Evolutionary conservation across 345 rosid genomes (phyloP).

Genomic region (Iberis pinnata): DNA sequence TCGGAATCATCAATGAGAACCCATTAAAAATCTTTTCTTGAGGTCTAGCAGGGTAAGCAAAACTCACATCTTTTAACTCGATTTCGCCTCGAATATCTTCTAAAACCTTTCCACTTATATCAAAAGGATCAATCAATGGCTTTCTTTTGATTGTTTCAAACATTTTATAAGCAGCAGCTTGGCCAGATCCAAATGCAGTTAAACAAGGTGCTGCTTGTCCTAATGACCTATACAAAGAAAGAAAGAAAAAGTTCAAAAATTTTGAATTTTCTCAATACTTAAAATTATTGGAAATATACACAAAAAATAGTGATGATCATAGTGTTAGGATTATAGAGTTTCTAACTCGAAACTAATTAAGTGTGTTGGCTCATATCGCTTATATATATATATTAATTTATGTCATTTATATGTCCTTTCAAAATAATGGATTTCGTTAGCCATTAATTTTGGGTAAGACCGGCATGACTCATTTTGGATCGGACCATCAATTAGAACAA

Average conservation of each 20-base stretch:
- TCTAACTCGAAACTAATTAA: too few species aligned
- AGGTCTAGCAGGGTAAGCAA: constrained; percentile 66
- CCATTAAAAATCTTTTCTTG: constrained; percentile 48
- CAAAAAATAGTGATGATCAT: not conserved
- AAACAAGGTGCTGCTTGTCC: constrained; percentile 63
- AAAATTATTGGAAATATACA: too few species aligned
- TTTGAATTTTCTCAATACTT: constrained; percentile 25
- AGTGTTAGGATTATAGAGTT: too few species aligned
- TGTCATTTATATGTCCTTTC: too few species aligned
- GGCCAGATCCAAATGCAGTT: constrained; percentile 59
- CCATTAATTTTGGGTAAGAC: too few species aligned
- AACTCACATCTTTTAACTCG: constrained; percentile 48
- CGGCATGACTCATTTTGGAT: too few species aligned
- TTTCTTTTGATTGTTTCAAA: constrained; percentile 55
- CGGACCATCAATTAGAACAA: too few species aligned
- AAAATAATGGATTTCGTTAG: too few species aligned
- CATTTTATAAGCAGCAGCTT: constrained; percentile 64
- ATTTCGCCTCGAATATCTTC: constrained; percentile 52
- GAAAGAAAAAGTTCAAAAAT: constrained; percentile 17
- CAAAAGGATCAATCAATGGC: constrained; percentile 57
- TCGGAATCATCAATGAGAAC: constrained; percentile 47
- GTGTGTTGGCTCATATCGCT: too few species aligned
- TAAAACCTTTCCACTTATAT: constrained; percentile 39
- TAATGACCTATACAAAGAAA: constrained; percentile 44
- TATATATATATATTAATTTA: too few species aligned